These are phyloP conservation scores for Pseudocercospora pini-densiflorae DNA, from an alignment of 2,329 filamentous ascomycete species.

Conservation along the genomic window DNA sequence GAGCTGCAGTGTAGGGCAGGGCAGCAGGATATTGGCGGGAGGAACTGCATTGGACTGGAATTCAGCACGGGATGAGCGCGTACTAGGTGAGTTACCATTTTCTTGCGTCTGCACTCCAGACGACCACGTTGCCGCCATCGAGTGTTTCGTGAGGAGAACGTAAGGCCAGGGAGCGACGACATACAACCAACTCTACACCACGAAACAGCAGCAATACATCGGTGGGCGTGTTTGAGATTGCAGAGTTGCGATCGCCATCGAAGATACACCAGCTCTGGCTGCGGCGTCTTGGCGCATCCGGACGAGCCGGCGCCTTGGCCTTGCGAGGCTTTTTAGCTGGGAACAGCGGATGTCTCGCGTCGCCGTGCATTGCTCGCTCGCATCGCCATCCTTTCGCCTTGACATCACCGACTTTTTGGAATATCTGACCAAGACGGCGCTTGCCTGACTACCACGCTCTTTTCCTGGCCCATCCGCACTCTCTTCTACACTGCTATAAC, in stretches of 20 bases:
- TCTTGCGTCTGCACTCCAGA: neutral
- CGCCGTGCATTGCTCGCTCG: neutral
- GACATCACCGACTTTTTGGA: constrained; percentile 6
- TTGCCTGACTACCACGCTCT: constrained; percentile 9
- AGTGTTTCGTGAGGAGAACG: neutral
- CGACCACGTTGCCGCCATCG: too few relatives aligned
- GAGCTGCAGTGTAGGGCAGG: neutral
- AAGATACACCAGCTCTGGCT: neutral
- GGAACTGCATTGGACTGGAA: neutral
- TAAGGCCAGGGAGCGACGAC: constrained; percentile 7
- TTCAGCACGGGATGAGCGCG: neutral
- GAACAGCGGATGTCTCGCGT: neutral
- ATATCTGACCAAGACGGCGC: neutral
- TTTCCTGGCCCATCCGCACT: neutral
- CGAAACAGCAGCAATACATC: neutral
- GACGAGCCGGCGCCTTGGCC: neutral
- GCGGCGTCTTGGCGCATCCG: neutral
- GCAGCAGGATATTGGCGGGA: neutral
- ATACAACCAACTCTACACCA: constrained; percentile 1
- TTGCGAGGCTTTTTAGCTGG: neutral
- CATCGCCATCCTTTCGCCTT: constrained; percentile 4
- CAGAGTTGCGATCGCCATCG: constrained; percentile 16
- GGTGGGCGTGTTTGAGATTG: constrained; percentile 2
- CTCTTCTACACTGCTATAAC: neutral
- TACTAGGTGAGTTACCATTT: constrained; percentile 1